Evolutionary conservation across 257 asterid genomes (phyloP).

Genomic region (Solanum appendiculatum): DNA sequence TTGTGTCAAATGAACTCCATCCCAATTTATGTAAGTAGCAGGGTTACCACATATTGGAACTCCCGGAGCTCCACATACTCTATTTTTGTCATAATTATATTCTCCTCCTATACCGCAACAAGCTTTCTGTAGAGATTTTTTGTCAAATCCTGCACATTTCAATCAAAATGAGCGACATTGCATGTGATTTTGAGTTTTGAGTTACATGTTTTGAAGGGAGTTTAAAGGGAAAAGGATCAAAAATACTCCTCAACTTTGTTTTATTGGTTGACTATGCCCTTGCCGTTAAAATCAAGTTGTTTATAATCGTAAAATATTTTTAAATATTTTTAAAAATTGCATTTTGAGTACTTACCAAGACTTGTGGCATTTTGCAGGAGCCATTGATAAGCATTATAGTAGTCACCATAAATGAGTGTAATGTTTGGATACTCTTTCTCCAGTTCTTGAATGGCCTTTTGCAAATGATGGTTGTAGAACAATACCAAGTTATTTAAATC

Average conservation of each 20-base stretch:
- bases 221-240: too few species aligned
- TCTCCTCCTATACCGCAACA: constrained; percentile 22
- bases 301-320: background rate
- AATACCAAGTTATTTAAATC: background rate
- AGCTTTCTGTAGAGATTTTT: background rate
- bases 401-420: constrained; percentile 12
- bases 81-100: constrained; percentile 5
- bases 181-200: background rate
- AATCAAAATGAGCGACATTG: background rate
- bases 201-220: background rate
- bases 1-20: constrained; percentile 21
- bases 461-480: constrained; percentile 5
- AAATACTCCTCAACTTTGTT: too few species aligned
- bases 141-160: constrained; percentile 7
- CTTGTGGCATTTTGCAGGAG: background rate
- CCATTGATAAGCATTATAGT: background rate
- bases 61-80: constrained; percentile 9
- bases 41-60: constrained; percentile 8
- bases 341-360: background rate
- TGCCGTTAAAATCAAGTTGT: too few species aligned
- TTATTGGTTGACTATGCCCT: too few species aligned
- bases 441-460: constrained; percentile 6
- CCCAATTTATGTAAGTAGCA: constrained; percentile 8
- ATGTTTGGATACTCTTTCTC: background rate
- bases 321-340: too few species aligned